A percentile compares a stretch with the other conserved stretches of the same genome.
These are phyloP conservation scores for Achlya hypogyna DNA, from an alignment of 352 stramenopile species.

Conservation along the genomic window DNA sequence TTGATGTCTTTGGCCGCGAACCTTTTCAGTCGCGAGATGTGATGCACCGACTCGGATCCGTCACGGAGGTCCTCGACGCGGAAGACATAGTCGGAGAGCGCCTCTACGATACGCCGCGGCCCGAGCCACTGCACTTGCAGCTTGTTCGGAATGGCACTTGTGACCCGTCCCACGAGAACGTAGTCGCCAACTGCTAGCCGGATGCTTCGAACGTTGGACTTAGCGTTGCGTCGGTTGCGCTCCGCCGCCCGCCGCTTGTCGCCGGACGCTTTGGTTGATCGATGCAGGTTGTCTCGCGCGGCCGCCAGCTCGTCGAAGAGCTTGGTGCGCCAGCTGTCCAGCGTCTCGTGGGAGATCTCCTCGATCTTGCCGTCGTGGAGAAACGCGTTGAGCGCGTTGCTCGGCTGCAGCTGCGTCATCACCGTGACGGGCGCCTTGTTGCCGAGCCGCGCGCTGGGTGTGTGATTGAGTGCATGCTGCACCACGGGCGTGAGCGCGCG, in stretches of 20 bases:
- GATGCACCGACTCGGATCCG: neutral
- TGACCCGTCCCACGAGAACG: constrained; percentile 16
- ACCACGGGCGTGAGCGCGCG: neutral
- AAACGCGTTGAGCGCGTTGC: neutral
- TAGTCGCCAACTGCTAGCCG: constrained; percentile 17
- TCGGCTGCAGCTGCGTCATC: neutral
- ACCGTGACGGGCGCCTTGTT: neutral
- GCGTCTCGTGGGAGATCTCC: neutral
- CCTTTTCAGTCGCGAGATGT: neutral
- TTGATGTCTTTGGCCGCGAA: constrained; percentile 1
- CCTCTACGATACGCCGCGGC: neutral
- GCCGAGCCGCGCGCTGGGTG: neutral
- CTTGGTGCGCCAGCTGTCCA: neutral
- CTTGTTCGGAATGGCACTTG: neutral
- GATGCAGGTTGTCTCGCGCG: constrained; percentile 2
- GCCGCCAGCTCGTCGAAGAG: neutral
- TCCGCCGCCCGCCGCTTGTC: neutral
- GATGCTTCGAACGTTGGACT: neutral
- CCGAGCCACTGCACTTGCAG: constrained; percentile 16
- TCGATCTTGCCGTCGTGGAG: neutral
- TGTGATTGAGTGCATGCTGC: constrained; percentile 7
- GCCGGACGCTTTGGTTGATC: neutral
- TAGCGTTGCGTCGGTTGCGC: neutral
- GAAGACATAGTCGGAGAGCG: constrained; percentile 4
- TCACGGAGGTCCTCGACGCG: constrained; percentile 18